These are phyloP conservation scores for Phoma sp. DNA, from an alignment of 2,329 filamentous ascomycete species.

Conservation along the genomic window DNA sequence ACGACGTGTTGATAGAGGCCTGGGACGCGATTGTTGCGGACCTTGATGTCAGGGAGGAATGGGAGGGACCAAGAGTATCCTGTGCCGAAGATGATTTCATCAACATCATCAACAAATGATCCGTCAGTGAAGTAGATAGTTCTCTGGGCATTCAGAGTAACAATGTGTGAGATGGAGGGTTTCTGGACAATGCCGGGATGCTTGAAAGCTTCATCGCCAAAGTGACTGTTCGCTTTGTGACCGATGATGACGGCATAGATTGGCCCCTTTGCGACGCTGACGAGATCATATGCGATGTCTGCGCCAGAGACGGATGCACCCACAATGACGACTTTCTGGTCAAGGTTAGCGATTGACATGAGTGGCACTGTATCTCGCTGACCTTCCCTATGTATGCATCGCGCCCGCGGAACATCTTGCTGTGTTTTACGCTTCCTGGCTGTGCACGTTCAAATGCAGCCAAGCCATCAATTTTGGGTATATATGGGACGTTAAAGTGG, in stretches of 20 bases:
- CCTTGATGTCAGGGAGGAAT: conserved; percentile 57
- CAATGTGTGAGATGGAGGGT: conserved; percentile 59
- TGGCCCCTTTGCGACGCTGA: conserved; percentile 55
- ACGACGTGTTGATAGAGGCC: conserved; percentile 67
- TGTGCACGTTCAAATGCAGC: conserved; percentile 55
- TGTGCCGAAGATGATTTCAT: conserved; percentile 71
- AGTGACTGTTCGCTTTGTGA: conserved; percentile 62
- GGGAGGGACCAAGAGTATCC: conserved; percentile 71
- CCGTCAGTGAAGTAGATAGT: conserved; percentile 67
- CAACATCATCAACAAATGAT: conserved; percentile 60
- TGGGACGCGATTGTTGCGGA: conserved; percentile 64
- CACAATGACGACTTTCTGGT: conserved; percentile 65
- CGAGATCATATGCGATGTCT: conserved; percentile 66
- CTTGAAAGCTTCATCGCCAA: conserved; percentile 66
- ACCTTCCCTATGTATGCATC: conserved; percentile 58
- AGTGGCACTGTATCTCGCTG: background rate
- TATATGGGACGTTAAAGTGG: conserved; percentile 67
- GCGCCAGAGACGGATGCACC: conserved; percentile 71
- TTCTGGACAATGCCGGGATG: conserved; percentile 61
- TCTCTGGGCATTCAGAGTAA: conserved; percentile 39
- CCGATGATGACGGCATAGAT: conserved; percentile 63
- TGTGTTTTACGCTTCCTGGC: conserved; percentile 63
- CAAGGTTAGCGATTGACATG: conserved; percentile 2
- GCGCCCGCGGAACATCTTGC: conserved; percentile 61
- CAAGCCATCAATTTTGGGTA: conserved; percentile 60